Evolutionary conservation across 805 yeast species (phyloP).

Genomic region (Suhomyces faveliae): DNA sequence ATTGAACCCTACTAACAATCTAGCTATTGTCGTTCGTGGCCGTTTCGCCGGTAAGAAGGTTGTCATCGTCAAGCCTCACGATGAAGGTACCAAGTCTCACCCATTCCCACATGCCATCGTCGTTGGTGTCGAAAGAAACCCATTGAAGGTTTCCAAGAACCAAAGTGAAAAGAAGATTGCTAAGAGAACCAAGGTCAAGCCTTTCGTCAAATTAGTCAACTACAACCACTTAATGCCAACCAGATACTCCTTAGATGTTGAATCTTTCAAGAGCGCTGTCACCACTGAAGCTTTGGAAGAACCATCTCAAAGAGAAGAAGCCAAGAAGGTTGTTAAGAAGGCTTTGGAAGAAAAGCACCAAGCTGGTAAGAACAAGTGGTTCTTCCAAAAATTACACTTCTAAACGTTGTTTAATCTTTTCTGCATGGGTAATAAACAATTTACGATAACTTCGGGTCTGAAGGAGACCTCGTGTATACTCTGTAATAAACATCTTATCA

Average conservation of each 20-base stretch:
- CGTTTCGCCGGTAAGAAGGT: conserved; percentile 99
- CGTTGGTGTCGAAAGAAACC: conserved; percentile 98
- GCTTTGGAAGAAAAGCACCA: conserved; percentile 99
- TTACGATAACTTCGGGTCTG: conserved; percentile 13
- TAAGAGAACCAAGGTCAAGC: conserved; percentile 97
- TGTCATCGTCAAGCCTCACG: conserved; percentile 96
- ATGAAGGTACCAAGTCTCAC: conserved; percentile 98
- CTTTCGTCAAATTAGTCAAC: conserved; percentile 98
- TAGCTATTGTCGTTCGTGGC: conserved; percentile 99
- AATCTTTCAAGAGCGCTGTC: conserved; percentile 87
- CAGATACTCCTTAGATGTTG: conserved; percentile 97
- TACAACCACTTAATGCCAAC: conserved; percentile 99
- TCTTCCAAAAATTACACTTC: conserved; percentile 96
- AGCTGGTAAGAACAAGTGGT: conserved; percentile 99
- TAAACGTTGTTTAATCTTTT: conserved; percentile 37
- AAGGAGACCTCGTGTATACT: conserved; percentile 2
- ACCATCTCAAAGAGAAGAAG: conserved; percentile 98
- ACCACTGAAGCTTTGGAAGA: conserved; percentile 92
- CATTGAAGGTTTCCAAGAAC: conserved; percentile 92
- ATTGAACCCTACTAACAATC: conserved; percentile 13
- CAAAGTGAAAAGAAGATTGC: conserved; percentile 96
- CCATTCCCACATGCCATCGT: conserved; percentile 99
- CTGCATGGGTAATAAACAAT: conserved; percentile 32
- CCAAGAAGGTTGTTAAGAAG: conserved; percentile 98
- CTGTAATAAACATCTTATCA: conserved; percentile 3